A percentile compares a stretch with the other conserved stretches of the same genome.
Evolutionary conservation across 2,329 filamentous ascomycete genomes (phyloP).

Genomic region (Aspergillus ochraceus): DNA sequence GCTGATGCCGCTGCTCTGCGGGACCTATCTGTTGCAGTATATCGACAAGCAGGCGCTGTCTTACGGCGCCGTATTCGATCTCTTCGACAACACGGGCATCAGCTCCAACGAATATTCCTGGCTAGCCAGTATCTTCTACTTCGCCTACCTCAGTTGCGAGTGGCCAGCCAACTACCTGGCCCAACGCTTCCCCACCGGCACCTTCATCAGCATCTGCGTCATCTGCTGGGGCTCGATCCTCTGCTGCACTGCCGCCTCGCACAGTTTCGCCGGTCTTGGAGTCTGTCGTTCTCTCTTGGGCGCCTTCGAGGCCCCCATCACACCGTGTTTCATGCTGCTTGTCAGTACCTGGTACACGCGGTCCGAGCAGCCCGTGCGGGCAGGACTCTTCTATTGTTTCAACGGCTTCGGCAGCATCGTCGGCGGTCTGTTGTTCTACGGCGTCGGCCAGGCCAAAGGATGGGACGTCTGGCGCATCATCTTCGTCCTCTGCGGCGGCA

Average conservation of each 20-base stretch:
- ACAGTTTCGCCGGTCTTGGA: conserved; percentile 45
- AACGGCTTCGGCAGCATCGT: conserved; percentile 41
- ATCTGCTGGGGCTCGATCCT: conserved; percentile 48
- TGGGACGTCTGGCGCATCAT: too few relatives aligned
- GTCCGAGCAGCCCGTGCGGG: conserved; percentile 49
- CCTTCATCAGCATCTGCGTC: conserved; percentile 17
- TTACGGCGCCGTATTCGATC: conserved; percentile 58
- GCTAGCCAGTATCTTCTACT: conserved; percentile 58
- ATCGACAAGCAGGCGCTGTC: conserved; percentile 56
- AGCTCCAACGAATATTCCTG: conserved; percentile 48
- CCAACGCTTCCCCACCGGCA: conserved; percentile 26
- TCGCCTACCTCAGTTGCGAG: conserved; percentile 49
- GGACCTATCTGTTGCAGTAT: conserved; percentile 49
- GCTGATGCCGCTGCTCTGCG: conserved; percentile 52
- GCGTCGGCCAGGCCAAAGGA: too few relatives aligned
- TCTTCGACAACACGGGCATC: conserved; percentile 53
- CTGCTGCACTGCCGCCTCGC: conserved; percentile 44
- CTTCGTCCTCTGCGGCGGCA: conserved; percentile 5
- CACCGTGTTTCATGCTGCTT: conserved; percentile 53
- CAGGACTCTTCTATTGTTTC: conserved; percentile 46
- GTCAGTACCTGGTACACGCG: conserved; percentile 52
- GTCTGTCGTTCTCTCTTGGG: conserved; percentile 50
- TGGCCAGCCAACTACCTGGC: conserved; percentile 42
- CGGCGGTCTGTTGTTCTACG: neutral
- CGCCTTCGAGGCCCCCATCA: conserved; percentile 50